Evolutionary conservation across 441 rosid genomes (phyloP), one percentile per base, ranked within the genome.

Genomic region (Erodium moschatum): DNA sequence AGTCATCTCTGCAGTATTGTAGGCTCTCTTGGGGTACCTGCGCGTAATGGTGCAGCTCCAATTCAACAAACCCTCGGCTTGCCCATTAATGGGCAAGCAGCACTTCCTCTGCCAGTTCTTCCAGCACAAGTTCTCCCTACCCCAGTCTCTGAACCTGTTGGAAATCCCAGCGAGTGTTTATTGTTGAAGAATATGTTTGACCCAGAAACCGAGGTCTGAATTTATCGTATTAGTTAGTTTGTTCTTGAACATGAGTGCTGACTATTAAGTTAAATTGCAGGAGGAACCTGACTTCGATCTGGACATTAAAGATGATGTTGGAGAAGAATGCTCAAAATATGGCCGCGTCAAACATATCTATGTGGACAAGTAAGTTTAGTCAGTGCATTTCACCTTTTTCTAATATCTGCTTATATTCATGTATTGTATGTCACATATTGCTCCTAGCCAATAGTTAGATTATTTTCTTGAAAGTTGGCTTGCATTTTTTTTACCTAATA

Each of bases 171-270:
- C 66, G 91, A 88, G 70, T 91, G 92, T 74, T 83, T 91, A 71
- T 75, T 91, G 78, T 78, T 91, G 81, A 89, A 91, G 79, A 91
- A 91, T 77, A 81, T 91, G 89, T 91, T 91, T 72, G 97, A 89
- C 79, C 91, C 96, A 65, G 85, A 86, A 7, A 81, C 92, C 1
- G 97, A 91, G 97, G 97, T 91, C 9, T 68, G 63, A 64, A 69
- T 77, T 60, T 65, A 33, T 68, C 71, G 46, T 24, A 13, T 64
- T 67, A 10, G 48, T 0, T 56, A 40, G 29, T 16, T 62, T 38
- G 33, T 12, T 62, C 56, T 52, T 72, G 38, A 33, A 27, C 44
- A 15, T 44, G 52, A 8, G 61, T 40, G 35, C 15, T 73, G 42
- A 78, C 68, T 19, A 38, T 66, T 38, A n/a, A 44, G 48, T 63